A percentile compares a stretch with the other conserved stretches of the same genome.
Evolutionary conservation across 2,329 filamentous ascomycete species (phyloP).

Genomic region (Monascus ruber): DNA sequence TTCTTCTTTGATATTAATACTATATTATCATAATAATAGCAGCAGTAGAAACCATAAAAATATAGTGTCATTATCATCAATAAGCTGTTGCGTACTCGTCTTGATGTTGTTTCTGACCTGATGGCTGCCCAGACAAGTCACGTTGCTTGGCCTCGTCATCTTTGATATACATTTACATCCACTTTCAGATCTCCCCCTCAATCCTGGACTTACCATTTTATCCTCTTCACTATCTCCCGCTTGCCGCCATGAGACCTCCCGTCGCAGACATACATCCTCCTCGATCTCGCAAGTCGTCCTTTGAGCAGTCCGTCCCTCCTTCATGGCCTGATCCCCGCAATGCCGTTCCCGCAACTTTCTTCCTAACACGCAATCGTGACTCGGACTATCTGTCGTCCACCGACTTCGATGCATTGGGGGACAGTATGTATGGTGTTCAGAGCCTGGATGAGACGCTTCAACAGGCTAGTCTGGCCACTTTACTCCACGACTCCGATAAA

Average conservation of each 20-base stretch:
- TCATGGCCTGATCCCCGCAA: constrained; percentile 26
- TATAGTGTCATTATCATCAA: too few species aligned
- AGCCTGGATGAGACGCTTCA: constrained; percentile 45
- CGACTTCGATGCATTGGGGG: constrained; percentile 19
- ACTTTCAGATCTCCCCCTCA: not conserved
- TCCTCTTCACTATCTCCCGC: not conserved
- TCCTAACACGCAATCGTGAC: constrained; percentile 45
- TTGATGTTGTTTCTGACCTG: too few species aligned
- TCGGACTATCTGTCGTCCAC: constrained; percentile 26
- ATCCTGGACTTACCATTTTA: not conserved
- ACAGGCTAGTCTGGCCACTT: constrained; percentile 16
- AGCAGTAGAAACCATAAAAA: too few species aligned
- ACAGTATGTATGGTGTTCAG: constrained; percentile 46
- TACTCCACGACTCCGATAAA: constrained; percentile 3
- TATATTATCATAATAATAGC: too few species aligned
- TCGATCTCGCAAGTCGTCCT: constrained; percentile 25
- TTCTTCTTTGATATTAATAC: not conserved
- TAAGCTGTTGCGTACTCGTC: too few species aligned
- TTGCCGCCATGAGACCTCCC: constrained; percentile 26
- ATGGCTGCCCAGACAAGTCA: too few species aligned
- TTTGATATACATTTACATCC: too few species aligned
- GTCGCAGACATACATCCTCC: constrained; percentile 21
- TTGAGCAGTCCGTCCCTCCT: constrained; percentile 17
- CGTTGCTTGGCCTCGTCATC: too few species aligned
- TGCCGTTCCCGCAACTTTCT: constrained; percentile 45